These are phyloP conservation scores for Jatropha curcas DNA, from an alignment of 345 rosid species.

Conservation along the genomic window DNA sequence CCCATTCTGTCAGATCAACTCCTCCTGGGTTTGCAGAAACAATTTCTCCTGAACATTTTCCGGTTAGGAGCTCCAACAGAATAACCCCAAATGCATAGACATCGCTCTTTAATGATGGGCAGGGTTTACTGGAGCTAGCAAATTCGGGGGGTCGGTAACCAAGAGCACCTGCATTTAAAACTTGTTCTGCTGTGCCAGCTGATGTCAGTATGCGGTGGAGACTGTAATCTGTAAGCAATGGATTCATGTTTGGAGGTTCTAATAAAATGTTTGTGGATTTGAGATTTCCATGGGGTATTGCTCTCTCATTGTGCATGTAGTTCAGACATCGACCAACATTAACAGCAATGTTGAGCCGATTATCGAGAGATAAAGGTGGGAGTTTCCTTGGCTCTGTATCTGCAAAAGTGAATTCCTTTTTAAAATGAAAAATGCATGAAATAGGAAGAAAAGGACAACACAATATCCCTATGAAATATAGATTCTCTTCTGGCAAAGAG, in stretches of 20 bases:
- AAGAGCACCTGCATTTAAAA: slow-evolving; percentile 79
- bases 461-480: not conserved
- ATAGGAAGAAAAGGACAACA: not conserved
- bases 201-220: slow-evolving; percentile 79
- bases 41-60: slow-evolving; percentile 66
- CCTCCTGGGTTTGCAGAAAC: slow-evolving; percentile 57
- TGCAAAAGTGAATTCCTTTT: slow-evolving; percentile 33
- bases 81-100: slow-evolving; percentile 83
- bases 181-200: slow-evolving; percentile 85
- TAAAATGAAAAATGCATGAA: not conserved
- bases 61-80: slow-evolving; percentile 72
- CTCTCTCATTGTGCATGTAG: slow-evolving; percentile 74
- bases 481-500: not conserved
- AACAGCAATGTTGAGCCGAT: slow-evolving; percentile 56
- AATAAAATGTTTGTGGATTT: slow-evolving; percentile 80
- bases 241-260: slow-evolving; percentile 49
- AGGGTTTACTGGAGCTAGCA: slow-evolving; percentile 74
- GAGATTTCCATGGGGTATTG: slow-evolving; percentile 93
- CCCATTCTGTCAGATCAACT: slow-evolving; percentile 88
- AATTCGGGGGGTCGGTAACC: slow-evolving; percentile 94
- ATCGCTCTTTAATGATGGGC: slow-evolving; percentile 85
- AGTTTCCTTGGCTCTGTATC: slow-evolving; percentile 50
- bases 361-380: slow-evolving; percentile 55
- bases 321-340: slow-evolving; percentile 71
- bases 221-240: slow-evolving; percentile 75